Base-by-base conservation (phyloP, 306 rosid species). In the Rosa rugosa region DNA sequence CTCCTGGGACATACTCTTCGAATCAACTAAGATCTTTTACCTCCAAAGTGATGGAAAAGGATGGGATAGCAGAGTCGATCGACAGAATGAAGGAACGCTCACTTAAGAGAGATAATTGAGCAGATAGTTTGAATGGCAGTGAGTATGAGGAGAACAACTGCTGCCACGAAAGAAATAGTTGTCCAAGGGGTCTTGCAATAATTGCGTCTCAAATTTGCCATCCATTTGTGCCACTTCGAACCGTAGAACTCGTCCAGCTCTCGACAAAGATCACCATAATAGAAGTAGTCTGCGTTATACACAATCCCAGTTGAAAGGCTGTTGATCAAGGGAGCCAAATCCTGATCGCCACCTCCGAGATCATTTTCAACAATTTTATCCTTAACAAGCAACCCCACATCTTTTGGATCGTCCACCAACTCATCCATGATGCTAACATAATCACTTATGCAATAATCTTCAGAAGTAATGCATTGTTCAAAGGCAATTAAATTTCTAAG, bases 181-280 rank as follows among this genome's bases (percentile, higher is more conserved):
- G 75, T 3, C 78, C 84, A 76, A n/a, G 78, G 78, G n/a, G 51
- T 76, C 3, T 40, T 18, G 44, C 71, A 76, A n/a, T 81, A 81
- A 31, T 62, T 46, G 6, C 63, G 53, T n/a, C 23, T 38, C 69
- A 77, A 60, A 20, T 38, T 81, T 49, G 70, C 81, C 36, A 23
- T 81, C 77, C 84, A 60, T 23, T 49, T 76, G 41, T 72, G 49
- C 68, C 80, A 50, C 0, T 18, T 57, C 0, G 18, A 36, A 34
- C 38, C 53, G 60, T 50, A 64, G 5, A 8, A 56, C 4, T 8
- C 8, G 13, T 42, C 7, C 11, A 80, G 7, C 4, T 44, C 60
- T 22, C 54, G 38, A 1, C 27, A 50, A 6, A 34, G 34, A 31
- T 0, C 6, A 18, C 11, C 75, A 77, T 80, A 18, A 54, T 54